phyloP scores from a whole-genome alignment of 2,329 filamentous ascomycete species.

The Salinomyces thailandicus region DNA sequence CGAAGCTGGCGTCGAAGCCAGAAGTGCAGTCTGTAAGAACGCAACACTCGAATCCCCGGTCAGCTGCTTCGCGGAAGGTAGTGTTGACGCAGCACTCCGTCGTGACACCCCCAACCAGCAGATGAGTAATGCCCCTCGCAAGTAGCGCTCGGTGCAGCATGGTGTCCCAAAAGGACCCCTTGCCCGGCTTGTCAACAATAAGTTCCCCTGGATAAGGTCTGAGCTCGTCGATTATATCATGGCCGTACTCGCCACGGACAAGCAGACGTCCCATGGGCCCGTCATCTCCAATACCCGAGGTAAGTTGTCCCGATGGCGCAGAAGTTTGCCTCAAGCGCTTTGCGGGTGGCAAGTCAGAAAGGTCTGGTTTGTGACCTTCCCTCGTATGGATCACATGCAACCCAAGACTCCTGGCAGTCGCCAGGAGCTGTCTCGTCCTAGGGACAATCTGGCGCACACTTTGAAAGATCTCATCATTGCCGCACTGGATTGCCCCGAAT shows the following conservation, averaged over 20 bases:
- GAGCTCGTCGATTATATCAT: constrained; percentile 46
- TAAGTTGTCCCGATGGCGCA: constrained; percentile 36
- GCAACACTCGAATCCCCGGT: constrained; percentile 53
- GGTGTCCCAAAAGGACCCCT: constrained; percentile 51
- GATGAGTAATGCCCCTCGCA: constrained; percentile 46
- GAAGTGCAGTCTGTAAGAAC: constrained; percentile 40
- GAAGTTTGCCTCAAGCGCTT: constrained; percentile 41
- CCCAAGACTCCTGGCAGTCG: constrained; percentile 32
- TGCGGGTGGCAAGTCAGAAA: constrained; percentile 43
- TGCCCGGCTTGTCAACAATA: constrained; percentile 49
- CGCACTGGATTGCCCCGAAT: constrained; percentile 42
- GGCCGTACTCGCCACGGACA: constrained; percentile 44
- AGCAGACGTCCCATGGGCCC: constrained; percentile 45
- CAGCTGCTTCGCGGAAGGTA: constrained; percentile 47
- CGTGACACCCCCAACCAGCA: constrained; percentile 48
- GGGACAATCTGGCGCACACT: constrained; percentile 20
- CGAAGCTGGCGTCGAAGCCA: constrained; percentile 40
- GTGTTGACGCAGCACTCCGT: constrained; percentile 50
- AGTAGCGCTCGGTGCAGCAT: constrained; percentile 43
- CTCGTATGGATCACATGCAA: constrained; percentile 41
- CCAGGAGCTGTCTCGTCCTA: constrained; percentile 26
- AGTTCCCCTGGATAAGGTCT: constrained; percentile 41
- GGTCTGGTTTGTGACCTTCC: constrained; percentile 41
- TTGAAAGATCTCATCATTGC: constrained; percentile 28
- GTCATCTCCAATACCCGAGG: constrained; percentile 41